Evolutionary conservation across 2,329 filamentous ascomycete genomes (phyloP).

Genomic region (Diaporthe helianthi): DNA sequence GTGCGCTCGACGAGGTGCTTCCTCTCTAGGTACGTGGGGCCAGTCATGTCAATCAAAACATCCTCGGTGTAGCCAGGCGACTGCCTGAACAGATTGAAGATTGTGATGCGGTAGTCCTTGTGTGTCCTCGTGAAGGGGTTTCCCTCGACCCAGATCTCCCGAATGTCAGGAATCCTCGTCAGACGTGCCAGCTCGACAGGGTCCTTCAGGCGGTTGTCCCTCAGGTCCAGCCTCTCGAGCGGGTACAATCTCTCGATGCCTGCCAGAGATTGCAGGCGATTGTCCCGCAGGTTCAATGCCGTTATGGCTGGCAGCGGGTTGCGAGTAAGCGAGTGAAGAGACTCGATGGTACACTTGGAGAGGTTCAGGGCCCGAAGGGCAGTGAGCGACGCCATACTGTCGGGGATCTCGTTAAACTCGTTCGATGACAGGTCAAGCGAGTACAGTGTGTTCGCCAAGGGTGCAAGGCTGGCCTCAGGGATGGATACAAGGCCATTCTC

Average conservation of each 20-base stretch:
- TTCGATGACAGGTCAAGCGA: conserved; percentile 94
- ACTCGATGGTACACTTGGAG: conserved; percentile 97
- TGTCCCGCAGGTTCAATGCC: conserved; percentile 87
- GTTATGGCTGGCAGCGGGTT: conserved; percentile 93
- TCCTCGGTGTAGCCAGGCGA: conserved; percentile 92
- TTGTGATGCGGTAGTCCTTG: conserved; percentile 81
- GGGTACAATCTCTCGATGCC: conserved; percentile 90
- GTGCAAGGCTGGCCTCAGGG: conserved; percentile 75
- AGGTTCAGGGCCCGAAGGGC: conserved; percentile 91
- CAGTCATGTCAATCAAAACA: conserved; percentile 83
- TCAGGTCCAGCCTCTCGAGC: conserved; percentile 85
- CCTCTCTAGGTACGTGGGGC: conserved; percentile 84
- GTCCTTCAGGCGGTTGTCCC: conserved; percentile 91
- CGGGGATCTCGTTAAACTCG: conserved; percentile 91
- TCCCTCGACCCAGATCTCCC: conserved; percentile 89
- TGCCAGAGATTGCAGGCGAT: conserved; percentile 84
- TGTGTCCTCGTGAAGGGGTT: conserved; percentile 93
- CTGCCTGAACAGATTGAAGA: conserved; percentile 94
- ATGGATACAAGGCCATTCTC: conserved; percentile 91
- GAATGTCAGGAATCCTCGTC: conserved; percentile 88
- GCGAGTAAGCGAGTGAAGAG: conserved; percentile 83
- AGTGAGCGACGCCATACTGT: conserved; percentile 84
- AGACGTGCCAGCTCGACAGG: conserved; percentile 88
- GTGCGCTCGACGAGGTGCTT: conserved; percentile 84
- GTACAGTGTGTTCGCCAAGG: conserved; percentile 85